Evolutionary conservation across 352 stramenopile genomes (phyloP), one percentile per base, ranked within the genome.

Genomic region (Globisporangium takayamanum): DNA sequence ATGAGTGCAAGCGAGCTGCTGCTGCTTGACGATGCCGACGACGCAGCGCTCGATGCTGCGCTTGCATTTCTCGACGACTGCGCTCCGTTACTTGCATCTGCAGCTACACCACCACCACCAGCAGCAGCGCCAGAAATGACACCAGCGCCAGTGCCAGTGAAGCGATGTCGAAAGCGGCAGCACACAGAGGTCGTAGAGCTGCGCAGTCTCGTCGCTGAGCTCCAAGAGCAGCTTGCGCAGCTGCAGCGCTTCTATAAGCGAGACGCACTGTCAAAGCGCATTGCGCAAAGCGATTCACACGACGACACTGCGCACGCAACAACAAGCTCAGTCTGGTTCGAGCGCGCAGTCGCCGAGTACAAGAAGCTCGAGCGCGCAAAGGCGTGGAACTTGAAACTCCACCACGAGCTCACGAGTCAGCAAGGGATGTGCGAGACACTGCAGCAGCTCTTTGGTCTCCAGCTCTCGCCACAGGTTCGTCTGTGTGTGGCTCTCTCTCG

Each of bases 1-100:
- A n/a, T 36, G 26, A 39, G 33, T 39, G 33, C 33, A 6, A 8
- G 1, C 33, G 33, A 39, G 33, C 33, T 39, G 6, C 12, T 57
- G 30, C 30, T 48, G 51, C 25, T 39, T 3, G 25, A 41, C 30
- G 51, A 66, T 15, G 53, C 61, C 25, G 60, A 55, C 7, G 46
- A 50, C 18, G 59, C 59, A 10, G 60, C 60, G n/a, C 20, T 66
- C 37, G 48, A 55, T n/a, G 60, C 53, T 20, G 45, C 58, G n/a
- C 18, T 66, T 18, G 54, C 47, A 15, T 55, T 66, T 42, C 28
- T 66, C 46, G 60, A 66, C 20, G 53, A 49, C 25, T 62, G n/a
- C 25, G 48, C 22, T 25, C 33, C 33, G 22, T 22, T 22, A 39
- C 33, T 39, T 39, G 33, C 33, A 39, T 3, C 33, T 39, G 8